phyloP scores from a whole-genome alignment of 768 basidiomycete species.

The Clavulina sp. region DNA sequence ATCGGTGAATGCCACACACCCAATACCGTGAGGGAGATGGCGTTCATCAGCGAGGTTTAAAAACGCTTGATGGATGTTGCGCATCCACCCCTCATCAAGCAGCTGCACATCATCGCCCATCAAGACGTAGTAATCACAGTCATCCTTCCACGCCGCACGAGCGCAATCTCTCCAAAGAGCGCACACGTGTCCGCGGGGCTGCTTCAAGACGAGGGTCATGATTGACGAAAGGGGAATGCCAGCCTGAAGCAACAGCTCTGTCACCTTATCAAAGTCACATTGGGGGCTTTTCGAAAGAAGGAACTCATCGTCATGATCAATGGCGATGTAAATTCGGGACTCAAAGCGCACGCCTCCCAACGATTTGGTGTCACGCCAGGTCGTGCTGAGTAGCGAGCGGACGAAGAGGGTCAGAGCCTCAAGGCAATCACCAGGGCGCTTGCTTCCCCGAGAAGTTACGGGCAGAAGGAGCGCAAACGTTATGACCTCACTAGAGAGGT shows the following conservation, averaged over 20 bases:
- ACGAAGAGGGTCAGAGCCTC: slow-evolving; percentile 27
- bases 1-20: slow-evolving; percentile 41
- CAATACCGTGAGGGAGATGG: slow-evolving; percentile 29
- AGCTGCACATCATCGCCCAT: slow-evolving; percentile 40
- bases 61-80: slow-evolving; percentile 26
- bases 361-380: slow-evolving; percentile 25
- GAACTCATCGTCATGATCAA: slow-evolving; percentile 33
- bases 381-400: slow-evolving; percentile 28
- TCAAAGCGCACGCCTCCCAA: slow-evolving; percentile 21
- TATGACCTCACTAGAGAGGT: slow-evolving; percentile 20
- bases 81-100: slow-evolving; percentile 36
- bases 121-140: slow-evolving; percentile 33
- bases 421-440: slow-evolving; percentile 24
- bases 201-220: slow-evolving; percentile 21
- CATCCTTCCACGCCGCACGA: slow-evolving; percentile 27
- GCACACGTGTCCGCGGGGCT: slow-evolving; percentile 33
- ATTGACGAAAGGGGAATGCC: slow-evolving; percentile 27
- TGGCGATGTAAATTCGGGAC: slow-evolving; percentile 29
- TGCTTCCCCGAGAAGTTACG: slow-evolving; percentile 33
- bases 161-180: slow-evolving; percentile 37
- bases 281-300: slow-evolving; percentile 18
- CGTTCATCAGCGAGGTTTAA: slow-evolving; percentile 17
- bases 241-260: slow-evolving; percentile 21
- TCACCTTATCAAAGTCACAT: slow-evolving; percentile 21
- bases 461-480: slow-evolving; percentile 39